Evolutionary conservation across 163 green algal species (phyloP), one percentile per base, ranked within the genome.

Genomic region (Scenedesmus sp.): DNA sequence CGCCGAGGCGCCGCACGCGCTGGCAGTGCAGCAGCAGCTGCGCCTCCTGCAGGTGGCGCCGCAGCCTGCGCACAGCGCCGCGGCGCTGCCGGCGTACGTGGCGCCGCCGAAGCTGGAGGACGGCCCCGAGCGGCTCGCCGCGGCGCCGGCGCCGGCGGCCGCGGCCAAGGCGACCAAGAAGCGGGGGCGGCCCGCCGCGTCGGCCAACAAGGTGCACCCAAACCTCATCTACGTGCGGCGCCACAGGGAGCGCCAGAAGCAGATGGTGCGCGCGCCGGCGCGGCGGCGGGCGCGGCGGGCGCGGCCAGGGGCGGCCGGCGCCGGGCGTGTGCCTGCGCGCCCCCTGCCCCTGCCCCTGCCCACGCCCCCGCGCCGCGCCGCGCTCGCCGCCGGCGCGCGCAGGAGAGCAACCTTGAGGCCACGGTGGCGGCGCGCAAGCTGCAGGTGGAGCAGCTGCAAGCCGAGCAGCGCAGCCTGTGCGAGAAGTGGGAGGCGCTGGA

Each of bases 231-330:
- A 75, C 29, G 65, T 75, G 47, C 48, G 65, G 7, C 47, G 65
- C 1, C 63, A 63, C 31, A 28, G 65, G 65, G 65, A 75, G 47
- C 65, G 65, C 1, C 65, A 75, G 31, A 75, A 75, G 65, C 65
- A 75, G 28, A 75, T 75, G 65, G 65, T 75, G 48, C 15, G 65
- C 22, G 39, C 17, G 57, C 11, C 18, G 2, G 20, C 5, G 6
- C 11, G 20, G 24, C 54, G n/a, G 54, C 6, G 7, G 5, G 54
- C n/a, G 24, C 54, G 29, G 54, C 6, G 7, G 14, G 54, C n/a
- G 28, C 17, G 14, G 2, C 28, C 18, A 70, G 31, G 14, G 9
- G 33, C 18, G 28, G 4, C 13, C 34, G 22, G n/a, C 51, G 60
- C 4, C 4, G 33, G 18, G 28, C 10, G 7, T 53, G 6, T 54